These are phyloP conservation scores for Coelastrella sp. DNA, from an alignment of 139 green algal genomes.

Conservation along the genomic window DNA sequence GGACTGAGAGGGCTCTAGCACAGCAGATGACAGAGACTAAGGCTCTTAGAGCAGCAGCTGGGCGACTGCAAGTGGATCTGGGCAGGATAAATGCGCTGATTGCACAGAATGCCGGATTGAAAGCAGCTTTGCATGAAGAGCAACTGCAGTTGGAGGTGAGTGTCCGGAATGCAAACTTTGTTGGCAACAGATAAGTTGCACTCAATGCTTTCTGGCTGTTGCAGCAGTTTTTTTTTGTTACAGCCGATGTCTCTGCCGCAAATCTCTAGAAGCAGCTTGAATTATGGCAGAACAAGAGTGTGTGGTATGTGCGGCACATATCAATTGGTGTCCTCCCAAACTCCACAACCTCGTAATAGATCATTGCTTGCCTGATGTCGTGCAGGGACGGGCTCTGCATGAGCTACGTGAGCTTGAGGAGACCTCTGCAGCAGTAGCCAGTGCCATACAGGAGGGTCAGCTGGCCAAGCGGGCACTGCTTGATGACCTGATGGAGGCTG, in stretches of 20 bases:
- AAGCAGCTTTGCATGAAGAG: conserved; percentile 54
- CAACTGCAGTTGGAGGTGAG: conserved; percentile 50
- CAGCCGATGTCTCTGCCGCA: too few relatives aligned
- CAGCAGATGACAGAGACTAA: conserved; percentile 66
- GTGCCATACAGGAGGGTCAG: conserved; percentile 52
- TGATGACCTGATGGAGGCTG: conserved; percentile 77
- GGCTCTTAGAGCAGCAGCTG: conserved; percentile 56
- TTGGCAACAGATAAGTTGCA: too few relatives aligned
- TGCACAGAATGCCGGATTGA: conserved; percentile 64
- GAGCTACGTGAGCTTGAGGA: conserved; percentile 67
- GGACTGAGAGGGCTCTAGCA: conserved; percentile 63
- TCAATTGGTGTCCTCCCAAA: too few relatives aligned
- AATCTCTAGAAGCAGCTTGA: too few relatives aligned
- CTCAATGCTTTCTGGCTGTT: too few relatives aligned
- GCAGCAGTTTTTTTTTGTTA: too few relatives aligned
- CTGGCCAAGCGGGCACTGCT: conserved; percentile 44
- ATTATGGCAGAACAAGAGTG: too few relatives aligned
- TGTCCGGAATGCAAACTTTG: too few relatives aligned
- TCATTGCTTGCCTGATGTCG: too few relatives aligned
- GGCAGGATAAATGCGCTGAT: conserved; percentile 74
- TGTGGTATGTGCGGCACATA: too few relatives aligned
- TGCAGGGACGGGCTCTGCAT: conserved; percentile 50
- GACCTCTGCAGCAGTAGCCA: conserved; percentile 52
- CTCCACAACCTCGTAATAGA: too few relatives aligned
- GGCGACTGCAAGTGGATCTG: conserved; percentile 74